Evolutionary conservation across 2,329 filamentous ascomycete species (phyloP), one percentile per base, ranked within the genome.

Genomic region (Arachnopeziza araneosa): DNA sequence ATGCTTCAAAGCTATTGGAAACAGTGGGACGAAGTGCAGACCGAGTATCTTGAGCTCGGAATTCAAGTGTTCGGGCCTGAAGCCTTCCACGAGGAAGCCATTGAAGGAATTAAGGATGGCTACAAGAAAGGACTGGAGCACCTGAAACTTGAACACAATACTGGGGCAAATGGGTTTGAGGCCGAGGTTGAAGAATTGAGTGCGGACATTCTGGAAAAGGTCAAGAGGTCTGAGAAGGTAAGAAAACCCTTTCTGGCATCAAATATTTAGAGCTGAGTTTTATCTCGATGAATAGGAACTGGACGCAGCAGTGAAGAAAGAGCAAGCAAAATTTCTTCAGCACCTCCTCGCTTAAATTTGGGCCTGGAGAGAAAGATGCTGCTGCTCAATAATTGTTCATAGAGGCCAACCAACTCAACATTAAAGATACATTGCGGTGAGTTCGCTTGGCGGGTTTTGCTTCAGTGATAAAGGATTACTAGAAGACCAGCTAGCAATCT

Each of bases 141-240:
- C 49, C 52, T 67, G 48, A 60, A 66, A 23, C 23, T 63, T 21
- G 64, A 71, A 52, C 58, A 66, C 24, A 55, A 56, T 17, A 44
- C 61, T 17, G 58, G 52, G 49, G 22, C 66, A 30, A 57, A 63
- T 24, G 64, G 65, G 52, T 23, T 70, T 23, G 55, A 63, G n/a
- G 60, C 62, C 21, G 66, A 69, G 56, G 56, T 72, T 53, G 56
- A 63, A 44, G 60, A 60, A 2, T 49, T 69, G 30, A 54, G 61
- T 9, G n/a, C 14, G 19, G 56, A 64, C 12, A 49, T 54, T 49
- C 24, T 68, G 53, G 54, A 67, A 54, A 67, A 65, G 56, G 64
- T 68, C 61, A 68, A 68, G 49, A 55, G 54, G 60, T 65, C 67
- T 24, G 70, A 71, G 57, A 69, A 68, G 65, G 70, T 70, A 62